Evolutionary conservation across 2,329 filamentous ascomycete species (phyloP), one percentile per base, ranked within the genome.

Genomic region (Exophiala oligosperma): DNA sequence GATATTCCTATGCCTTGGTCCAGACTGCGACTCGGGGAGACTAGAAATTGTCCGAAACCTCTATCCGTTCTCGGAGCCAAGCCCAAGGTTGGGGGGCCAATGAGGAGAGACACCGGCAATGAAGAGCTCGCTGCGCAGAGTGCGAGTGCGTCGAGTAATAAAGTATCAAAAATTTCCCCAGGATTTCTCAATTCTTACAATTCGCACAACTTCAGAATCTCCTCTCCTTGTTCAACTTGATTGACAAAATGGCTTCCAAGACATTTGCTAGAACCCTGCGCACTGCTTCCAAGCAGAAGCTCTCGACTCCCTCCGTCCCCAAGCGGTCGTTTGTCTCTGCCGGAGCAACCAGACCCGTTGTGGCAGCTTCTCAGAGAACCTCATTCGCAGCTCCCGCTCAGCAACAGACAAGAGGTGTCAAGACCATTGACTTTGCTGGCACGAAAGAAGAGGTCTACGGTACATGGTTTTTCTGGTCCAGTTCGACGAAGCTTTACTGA

Each of bases 391-490:
- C 76, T 67, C 72, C 77, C 50, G 73, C 86, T n/a, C 61, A 66
- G 76, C 88, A 91, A 82, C 84, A 87, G 72, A 81, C 84, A 67
- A 89, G 94, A 74, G 94, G 94, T 77, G 80, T 96, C 74, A 97
- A 99, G 91, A 97, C 93, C 70, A 93, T 99, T 78, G 92, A 97
- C 86, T 99, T 99, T 78, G 94, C 94, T 68, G 94, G 92, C 72
- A 84, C 84, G 75, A 93, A 95, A 82, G 94, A 99, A 85, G 86
- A 88, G 68, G 94, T 99, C 75, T 97, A 90, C 76, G 91, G 91
- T 95, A 79, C 71, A 84, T 72, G 17, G 32, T 32, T 32, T 35
- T 29, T 29, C 3, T 29, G 14, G n/a, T 54, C 9, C 8, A 8
- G 2, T 23, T 46, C 24, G 21, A 6, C 32, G 17, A 9, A 24